phyloP scores from a whole-genome alignment of 441 rosid species.

The Gossypium gossypioides region DNA sequence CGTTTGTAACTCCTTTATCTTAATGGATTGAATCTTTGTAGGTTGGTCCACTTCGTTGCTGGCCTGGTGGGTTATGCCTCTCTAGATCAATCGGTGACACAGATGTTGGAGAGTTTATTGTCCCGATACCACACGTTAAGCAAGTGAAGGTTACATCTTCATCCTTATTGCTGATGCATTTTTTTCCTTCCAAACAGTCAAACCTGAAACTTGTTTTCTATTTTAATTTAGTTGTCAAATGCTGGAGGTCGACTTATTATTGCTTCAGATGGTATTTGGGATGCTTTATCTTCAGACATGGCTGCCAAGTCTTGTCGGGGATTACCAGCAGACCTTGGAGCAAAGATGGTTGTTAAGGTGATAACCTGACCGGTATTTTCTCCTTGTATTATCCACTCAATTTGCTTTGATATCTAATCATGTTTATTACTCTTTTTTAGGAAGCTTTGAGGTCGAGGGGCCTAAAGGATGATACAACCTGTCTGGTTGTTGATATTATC shows the following conservation, averaged over 20 bases:
- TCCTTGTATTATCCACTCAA: not conserved
- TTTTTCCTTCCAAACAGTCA: not conserved
- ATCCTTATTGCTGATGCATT: not conserved
- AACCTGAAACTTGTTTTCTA: conserved; percentile 3
- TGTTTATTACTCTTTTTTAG: conserved; percentile 27
- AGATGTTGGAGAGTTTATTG: conserved; percentile 89
- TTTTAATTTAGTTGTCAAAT: conserved; percentile 49
- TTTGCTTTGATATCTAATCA: conserved; percentile 6
- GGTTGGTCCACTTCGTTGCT: conserved; percentile 97
- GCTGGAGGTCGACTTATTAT: conserved; percentile 92
- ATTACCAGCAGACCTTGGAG: conserved; percentile 90
- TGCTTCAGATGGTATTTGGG: conserved; percentile 99
- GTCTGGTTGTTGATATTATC: conserved; percentile 93
- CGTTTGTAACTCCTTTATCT: not conserved
- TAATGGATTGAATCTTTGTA: conserved; percentile 22
- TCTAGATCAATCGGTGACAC: conserved; percentile 95
- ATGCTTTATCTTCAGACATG: conserved; percentile 72
- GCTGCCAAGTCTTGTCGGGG: conserved; percentile 93
- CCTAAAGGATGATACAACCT: conserved; percentile 95
- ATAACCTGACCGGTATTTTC: not conserved
- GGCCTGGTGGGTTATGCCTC: conserved; percentile 99
- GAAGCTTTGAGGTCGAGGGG: conserved; percentile 96
- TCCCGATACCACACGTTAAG: conserved; percentile 90
- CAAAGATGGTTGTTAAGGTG: conserved; percentile 93
- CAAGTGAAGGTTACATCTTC: conserved; percentile 73